Evolutionary conservation across 768 basidiomycete species (phyloP), one percentile per base, ranked within the genome.

Genomic region (Guyanaporus albipodus): DNA sequence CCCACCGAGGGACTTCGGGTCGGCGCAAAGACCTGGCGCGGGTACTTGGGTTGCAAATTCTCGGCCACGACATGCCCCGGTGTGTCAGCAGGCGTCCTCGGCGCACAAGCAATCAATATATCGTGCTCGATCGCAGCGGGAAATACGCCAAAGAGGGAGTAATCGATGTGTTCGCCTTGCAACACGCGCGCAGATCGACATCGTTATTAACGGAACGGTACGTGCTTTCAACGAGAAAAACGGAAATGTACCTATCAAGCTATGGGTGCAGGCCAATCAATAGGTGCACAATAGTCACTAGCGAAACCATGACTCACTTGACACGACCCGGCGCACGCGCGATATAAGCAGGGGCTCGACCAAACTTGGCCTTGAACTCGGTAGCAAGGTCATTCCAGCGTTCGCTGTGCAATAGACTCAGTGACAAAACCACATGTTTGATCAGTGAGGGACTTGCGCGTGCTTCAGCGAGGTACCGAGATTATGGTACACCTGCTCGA

Each of bases 41-140:
- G 59, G 58, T 89, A 91, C 65, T 80, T 80, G 4, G 64, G 54
- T 21, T 81, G 72, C 19, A 83, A 49, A 56, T 87, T 89, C 52
- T 83, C 77, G 0, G 78, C 82, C 38, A 78, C 59, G 10, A 87
- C 84, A 33, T 71, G 71, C 28, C 84, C 82, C 2, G 77, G 72
- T 0, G 62, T 36, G 0, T 45, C 18, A 53, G 38, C 34, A 44
- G 58, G 9, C 23, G 50, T 22, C 48, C 63, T 74, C n/a, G 75
- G 75, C 26, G 76, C 80, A 66, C 78, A 83, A 0, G 90, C 89
- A 45, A 92, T 84, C 42, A 92, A 72, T 54, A 91, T 83, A 62
- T 91, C 91, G 42, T 79, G 79, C 53, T 91, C 90, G 31, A 92
- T 77, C 0, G 90, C 91, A n/a, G 84, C 77, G 14, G 90, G 91